Conservation (phyloP, 2,329 filamentous ascomycete species). For the Coniella lustricola region DNA sequence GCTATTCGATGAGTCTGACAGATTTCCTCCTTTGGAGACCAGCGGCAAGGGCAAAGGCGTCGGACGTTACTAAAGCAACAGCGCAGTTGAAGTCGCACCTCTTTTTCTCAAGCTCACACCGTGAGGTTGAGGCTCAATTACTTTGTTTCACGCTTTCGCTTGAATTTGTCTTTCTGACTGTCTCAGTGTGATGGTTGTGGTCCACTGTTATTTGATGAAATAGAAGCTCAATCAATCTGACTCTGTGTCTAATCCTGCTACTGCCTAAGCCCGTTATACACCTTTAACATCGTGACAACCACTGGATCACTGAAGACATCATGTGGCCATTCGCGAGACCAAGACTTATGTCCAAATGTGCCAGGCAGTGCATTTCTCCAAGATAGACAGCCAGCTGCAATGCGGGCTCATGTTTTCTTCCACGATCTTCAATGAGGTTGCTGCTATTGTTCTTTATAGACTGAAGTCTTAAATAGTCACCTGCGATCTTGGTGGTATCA, state of each 20-base stretch:
- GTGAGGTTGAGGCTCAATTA: no score
- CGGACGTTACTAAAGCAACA: constrained; percentile 5
- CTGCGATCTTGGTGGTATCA: no score
- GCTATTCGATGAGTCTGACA: constrained; percentile 20
- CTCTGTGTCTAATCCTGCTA: no score
- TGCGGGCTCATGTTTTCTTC: neutral
- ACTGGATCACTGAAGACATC: constrained; percentile 3
- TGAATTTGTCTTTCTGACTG: no score
- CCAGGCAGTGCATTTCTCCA: constrained; percentile 17
- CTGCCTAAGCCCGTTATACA: no score
- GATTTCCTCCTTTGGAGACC: constrained; percentile 26
- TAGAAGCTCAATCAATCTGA: no score
- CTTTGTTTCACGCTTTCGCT: no score
- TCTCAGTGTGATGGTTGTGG: no score
- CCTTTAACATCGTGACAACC: constrained; percentile 7
- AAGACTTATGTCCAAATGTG: constrained; percentile 11
- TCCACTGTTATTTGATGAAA: no score
- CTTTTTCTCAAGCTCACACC: neutral
- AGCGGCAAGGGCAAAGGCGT: constrained; percentile 37
- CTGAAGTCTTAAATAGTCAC: no score
- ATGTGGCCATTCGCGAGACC: constrained; percentile 14
- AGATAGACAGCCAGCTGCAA: constrained; percentile 16
- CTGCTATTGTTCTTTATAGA: neutral
- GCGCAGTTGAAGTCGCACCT: neutral
- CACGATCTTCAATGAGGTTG: neutral